Percentiles rank a stretch among this genome's conserved stretches.
phyloP scores from a whole-genome alignment of 345 rosid genomes.

The Boechera stricta region DNA sequence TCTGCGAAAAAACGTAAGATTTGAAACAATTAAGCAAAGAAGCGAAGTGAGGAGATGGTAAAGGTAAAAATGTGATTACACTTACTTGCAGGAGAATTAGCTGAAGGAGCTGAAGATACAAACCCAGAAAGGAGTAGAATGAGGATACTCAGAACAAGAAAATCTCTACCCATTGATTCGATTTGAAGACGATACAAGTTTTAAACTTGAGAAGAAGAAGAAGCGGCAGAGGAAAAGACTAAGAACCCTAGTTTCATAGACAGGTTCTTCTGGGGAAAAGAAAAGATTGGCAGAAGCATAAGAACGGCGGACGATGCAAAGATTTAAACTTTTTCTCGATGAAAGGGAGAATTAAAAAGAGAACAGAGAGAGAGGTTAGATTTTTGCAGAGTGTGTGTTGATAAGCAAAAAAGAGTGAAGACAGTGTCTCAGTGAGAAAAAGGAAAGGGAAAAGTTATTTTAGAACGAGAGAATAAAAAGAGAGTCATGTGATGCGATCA shows the following conservation, averaged over 20 bases:
- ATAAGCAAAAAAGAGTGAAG: conserved; percentile 32
- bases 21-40: conserved; percentile 17
- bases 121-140: conserved; percentile 59
- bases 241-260: conserved; percentile 40
- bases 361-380: conserved; percentile 39
- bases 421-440: conserved; percentile 30
- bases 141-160: conserved; percentile 51
- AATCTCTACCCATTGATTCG: conserved; percentile 59
- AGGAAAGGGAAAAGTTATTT: conserved; percentile 21
- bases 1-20: conserved; percentile 52
- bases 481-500: conserved; percentile 42
- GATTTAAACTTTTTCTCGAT: conserved; percentile 26
- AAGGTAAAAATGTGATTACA: not conserved
- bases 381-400: conserved; percentile 42
- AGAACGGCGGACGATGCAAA: conserved; percentile 39
- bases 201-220: conserved; percentile 17
- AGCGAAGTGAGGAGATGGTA: conserved; percentile 11
- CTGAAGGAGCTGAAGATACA: conserved; percentile 66
- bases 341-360: not conserved
- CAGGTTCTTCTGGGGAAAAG: not conserved
- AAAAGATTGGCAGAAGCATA: not conserved
- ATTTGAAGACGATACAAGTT: conserved; percentile 7
- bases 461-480: not conserved
- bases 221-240: conserved; percentile 15
- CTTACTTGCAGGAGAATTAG: conserved; percentile 92